Evolutionary conservation across 371 early-diverging fungal species (phyloP).

Genomic region (Dinochytrium kinnereticum): DNA sequence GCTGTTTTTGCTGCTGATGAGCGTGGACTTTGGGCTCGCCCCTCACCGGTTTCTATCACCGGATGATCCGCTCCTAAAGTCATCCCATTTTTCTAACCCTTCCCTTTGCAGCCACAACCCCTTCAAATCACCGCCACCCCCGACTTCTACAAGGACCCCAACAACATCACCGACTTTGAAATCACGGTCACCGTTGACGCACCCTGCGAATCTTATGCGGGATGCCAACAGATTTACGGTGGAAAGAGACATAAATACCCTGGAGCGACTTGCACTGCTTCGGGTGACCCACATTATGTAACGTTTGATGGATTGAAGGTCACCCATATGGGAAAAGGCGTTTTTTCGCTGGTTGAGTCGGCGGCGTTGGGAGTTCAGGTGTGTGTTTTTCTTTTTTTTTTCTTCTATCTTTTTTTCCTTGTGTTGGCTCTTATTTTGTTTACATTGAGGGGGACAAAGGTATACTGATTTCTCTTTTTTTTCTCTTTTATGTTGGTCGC

Average conservation of each 20-base stretch:
- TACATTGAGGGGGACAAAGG: too few species aligned
- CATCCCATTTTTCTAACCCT: not conserved
- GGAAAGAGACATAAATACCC: not conserved
- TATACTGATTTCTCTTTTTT: not conserved
- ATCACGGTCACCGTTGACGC: constrained; percentile 10
- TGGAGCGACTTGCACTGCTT: not conserved
- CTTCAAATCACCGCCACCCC: not conserved
- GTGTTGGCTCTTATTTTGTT: too few species aligned
- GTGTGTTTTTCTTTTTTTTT: not conserved
- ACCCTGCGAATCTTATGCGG: constrained; percentile 11
- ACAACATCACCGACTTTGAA: not conserved
- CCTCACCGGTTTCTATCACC: not conserved
- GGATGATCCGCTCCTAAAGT: too few species aligned
- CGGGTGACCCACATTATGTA: constrained; percentile 26
- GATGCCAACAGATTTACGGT: not conserved
- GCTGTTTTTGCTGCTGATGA: not conserved
- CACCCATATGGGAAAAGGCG: constrained; percentile 21
- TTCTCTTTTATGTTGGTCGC: not conserved
- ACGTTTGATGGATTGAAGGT: constrained; percentile 7
- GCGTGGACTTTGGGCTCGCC: not conserved
- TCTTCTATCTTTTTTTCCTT: not conserved
- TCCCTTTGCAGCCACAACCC: not conserved
- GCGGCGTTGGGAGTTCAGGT: constrained; percentile 23
- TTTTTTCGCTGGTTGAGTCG: constrained; percentile 20
- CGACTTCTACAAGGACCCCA: not conserved